Conservation (phyloP, 2,329 filamentous ascomycete species). For the Trichoderma arundinaceum region DNA sequence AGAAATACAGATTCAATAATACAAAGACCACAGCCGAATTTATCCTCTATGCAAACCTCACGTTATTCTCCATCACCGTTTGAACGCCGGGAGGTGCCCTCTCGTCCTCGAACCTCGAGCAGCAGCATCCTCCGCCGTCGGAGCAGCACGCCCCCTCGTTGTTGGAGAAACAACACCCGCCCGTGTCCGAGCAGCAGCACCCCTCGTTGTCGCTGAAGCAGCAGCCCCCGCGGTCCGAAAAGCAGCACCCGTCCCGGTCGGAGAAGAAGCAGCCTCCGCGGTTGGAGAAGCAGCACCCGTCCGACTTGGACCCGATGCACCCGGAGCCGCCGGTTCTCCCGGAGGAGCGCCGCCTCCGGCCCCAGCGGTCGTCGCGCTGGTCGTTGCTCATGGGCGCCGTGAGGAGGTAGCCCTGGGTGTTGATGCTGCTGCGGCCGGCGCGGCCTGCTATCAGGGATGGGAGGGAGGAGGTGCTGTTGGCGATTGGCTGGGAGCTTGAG, state of each 20-base stretch:
- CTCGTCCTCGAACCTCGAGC: conserved; percentile 2
- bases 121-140: conserved; percentile 1
- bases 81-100: not conserved
- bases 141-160: conserved; percentile 16
- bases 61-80: not conserved
- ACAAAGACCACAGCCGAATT: not conserved
- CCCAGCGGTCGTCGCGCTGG: not conserved
- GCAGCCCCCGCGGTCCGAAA: conserved; percentile 26
- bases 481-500: conserved; percentile 3
- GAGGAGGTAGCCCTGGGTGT: conserved; percentile 25
- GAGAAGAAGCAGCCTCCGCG: conserved; percentile 30
- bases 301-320: conserved; percentile 5
- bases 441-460: conserved; percentile 1
- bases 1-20: no score
- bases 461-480: conserved; percentile 4
- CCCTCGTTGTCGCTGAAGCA: conserved; percentile 30
- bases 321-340: conserved; percentile 16
- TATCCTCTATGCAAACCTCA: not conserved
- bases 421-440: conserved; percentile 19
- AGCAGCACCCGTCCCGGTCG: conserved; percentile 31
- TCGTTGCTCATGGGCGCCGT: conserved; percentile 22
- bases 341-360: no score
- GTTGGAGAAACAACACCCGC: conserved; percentile 32
- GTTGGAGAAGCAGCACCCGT: conserved; percentile 33
- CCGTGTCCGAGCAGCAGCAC: conserved; percentile 32